A percentile compares a stretch with the other conserved stretches of the same genome.
Evolutionary conservation across 2,329 filamentous ascomycete genomes (phyloP).

Genomic region (Botryosphaeria dothidea): DNA sequence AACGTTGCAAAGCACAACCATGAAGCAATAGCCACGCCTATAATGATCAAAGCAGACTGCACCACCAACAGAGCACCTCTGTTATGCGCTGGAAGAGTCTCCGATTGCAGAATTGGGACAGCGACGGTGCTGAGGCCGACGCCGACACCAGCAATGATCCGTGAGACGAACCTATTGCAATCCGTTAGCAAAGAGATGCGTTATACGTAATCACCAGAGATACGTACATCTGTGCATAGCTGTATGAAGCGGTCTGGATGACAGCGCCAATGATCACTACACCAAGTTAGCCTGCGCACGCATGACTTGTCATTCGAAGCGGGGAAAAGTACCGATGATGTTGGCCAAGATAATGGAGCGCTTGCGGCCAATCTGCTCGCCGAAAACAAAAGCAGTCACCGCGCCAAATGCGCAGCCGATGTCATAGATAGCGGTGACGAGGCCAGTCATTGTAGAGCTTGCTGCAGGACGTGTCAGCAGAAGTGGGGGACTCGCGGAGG

Average conservation of each 20-base stretch:
- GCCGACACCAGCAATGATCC: conserved; percentile 53
- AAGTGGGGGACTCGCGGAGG: background rate
- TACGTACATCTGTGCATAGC: conserved; percentile 51
- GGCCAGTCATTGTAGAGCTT: conserved; percentile 42
- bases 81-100: conserved; percentile 55
- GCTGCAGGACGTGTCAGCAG: conserved; percentile 27
- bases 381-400: conserved; percentile 48
- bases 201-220: background rate
- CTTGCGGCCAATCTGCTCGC: conserved; percentile 52
- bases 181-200: background rate
- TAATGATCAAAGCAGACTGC: conserved; percentile 52
- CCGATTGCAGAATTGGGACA: conserved; percentile 55
- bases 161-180: conserved; percentile 40
- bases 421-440: conserved; percentile 60
- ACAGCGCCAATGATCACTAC: conserved; percentile 49
- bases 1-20: conserved; percentile 51
- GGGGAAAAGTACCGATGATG: conserved; percentile 31
- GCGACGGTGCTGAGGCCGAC: conserved; percentile 58
- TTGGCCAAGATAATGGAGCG: conserved; percentile 51
- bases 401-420: conserved; percentile 63
- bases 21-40: conserved; percentile 53
- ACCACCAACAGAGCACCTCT: conserved; percentile 62
- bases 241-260: conserved; percentile 48
- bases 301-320: background rate
- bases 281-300: background rate